phyloP scores from a whole-genome alignment of 1,139 yeast species.

The Suhomyces coccinellae region DNA sequence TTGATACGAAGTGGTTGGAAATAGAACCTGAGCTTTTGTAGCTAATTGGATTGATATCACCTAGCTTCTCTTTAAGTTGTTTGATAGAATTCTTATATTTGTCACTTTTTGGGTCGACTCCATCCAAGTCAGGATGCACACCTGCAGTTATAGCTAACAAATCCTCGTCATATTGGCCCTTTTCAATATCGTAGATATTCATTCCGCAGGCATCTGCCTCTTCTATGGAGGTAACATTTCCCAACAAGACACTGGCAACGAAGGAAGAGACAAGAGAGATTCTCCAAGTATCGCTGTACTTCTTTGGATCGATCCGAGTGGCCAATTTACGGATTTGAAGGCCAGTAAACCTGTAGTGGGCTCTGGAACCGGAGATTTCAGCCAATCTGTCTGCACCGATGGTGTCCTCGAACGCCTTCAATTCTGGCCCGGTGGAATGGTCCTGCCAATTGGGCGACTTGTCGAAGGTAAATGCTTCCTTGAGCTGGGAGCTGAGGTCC shows the following conservation, averaged over 20 bases:
- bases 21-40: slow-evolving; percentile 45
- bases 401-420: slow-evolving; percentile 57
- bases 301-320: slow-evolving; percentile 47
- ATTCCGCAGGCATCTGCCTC: slow-evolving; percentile 91
- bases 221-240: slow-evolving; percentile 64
- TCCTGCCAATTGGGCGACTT: slow-evolving; percentile 95
- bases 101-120: slow-evolving; percentile 22
- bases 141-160: slow-evolving; percentile 56
- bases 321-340: slow-evolving; percentile 81
- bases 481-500: slow-evolving; percentile 46
- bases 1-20: slow-evolving; percentile 57
- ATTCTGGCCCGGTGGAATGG: slow-evolving; percentile 76
- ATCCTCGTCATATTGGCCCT: slow-evolving; percentile 52
- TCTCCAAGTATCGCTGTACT: slow-evolving; percentile 56
- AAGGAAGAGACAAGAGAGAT: slow-evolving; percentile 81
- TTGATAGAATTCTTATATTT: slow-evolving; percentile 31
- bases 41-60: slow-evolving; percentile 51
- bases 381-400: slow-evolving; percentile 68
- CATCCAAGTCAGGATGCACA: slow-evolving; percentile 40
- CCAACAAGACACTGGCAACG: slow-evolving; percentile 69
- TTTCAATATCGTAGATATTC: slow-evolving; percentile 73
- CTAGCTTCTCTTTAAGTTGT: slow-evolving; percentile 50
- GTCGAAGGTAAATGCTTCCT: slow-evolving; percentile 56
- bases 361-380: slow-evolving; percentile 74
- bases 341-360: slow-evolving; percentile 89